Conservation (phyloP, 2,329 filamentous ascomycete genomes). For the Neopestalotiopsis sp. region DNA sequence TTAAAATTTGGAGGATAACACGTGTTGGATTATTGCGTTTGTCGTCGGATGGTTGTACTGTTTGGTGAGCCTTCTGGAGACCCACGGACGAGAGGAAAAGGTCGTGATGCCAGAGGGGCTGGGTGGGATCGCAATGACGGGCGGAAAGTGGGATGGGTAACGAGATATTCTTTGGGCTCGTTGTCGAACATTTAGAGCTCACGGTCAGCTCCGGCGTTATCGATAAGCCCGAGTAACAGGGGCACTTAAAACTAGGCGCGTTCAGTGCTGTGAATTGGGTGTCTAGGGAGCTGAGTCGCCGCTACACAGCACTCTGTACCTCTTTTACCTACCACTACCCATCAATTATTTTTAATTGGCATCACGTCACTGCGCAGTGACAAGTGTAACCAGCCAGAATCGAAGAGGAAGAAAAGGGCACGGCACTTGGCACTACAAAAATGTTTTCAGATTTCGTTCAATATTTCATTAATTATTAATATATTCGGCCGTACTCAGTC, state of each 20-base stretch:
- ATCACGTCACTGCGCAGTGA: conserved; percentile 1
- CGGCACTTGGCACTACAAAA: not conserved
- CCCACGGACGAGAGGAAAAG: not conserved
- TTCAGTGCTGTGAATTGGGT: too few species aligned
- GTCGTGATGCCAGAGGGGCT: not conserved
- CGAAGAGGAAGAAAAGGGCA: not conserved
- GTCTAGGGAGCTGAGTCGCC: too few species aligned
- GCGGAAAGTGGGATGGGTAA: conserved; percentile 11
- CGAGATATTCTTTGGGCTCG: conserved; percentile 7
- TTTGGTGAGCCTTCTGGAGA: not conserved
- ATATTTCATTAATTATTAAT: not conserved
- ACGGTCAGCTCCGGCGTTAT: conserved; percentile 7
- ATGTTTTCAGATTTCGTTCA: not conserved
- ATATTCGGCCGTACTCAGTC: not conserved
- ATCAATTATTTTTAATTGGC: not conserved
- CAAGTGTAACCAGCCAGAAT: not conserved
- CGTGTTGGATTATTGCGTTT: not conserved
- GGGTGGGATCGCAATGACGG: not conserved
- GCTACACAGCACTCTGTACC: too few species aligned
- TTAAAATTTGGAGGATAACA: not conserved
- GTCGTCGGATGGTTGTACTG: not conserved
- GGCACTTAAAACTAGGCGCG: too few species aligned
- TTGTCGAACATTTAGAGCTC: conserved; percentile 11
- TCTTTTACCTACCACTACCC: too few species aligned
- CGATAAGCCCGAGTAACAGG: conserved; percentile 1